Percentiles rank a stretch among this genome's conserved stretches.
Conservation (phyloP, 164 flowering plant genomes). For the Nymphaea thermarum region DNA sequence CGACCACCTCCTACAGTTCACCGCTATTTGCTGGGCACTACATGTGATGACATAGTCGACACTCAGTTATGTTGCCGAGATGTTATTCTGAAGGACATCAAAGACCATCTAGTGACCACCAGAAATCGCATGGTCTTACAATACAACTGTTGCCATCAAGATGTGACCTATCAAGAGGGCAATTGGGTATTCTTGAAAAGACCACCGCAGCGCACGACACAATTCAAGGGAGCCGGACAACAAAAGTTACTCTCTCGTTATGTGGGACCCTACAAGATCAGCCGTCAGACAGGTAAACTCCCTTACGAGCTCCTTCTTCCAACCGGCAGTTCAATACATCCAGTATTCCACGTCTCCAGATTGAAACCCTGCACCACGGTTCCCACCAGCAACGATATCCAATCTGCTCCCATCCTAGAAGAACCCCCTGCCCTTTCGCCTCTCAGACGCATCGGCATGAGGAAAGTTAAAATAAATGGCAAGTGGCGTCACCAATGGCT, state of each 20-base stretch:
- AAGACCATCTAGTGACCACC: slow-evolving; percentile 2
- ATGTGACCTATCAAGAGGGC: slow-evolving; percentile 4
- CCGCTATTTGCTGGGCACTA: neutral
- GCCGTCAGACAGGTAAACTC: no score
- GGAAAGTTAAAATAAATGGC: neutral
- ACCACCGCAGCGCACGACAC: neutral
- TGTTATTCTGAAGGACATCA: neutral
- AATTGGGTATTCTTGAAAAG: slow-evolving; percentile 9
- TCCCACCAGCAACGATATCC: no score
- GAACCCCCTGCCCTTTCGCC: neutral
- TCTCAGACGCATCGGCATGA: neutral
- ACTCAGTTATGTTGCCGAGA: neutral
- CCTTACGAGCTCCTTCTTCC: no score
- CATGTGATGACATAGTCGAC: neutral
- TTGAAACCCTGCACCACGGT: no score
- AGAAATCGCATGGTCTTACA: slow-evolving; percentile 3
- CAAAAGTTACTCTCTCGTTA: no score
- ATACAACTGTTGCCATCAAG: neutral
- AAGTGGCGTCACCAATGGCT: neutral
- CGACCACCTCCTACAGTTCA: slow-evolving; percentile 1
- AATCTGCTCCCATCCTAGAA: neutral
- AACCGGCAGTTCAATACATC: no score
- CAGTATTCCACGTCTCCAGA: no score
- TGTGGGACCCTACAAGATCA: no score
- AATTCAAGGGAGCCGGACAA: no score